phyloP scores from a whole-genome alignment of 2,329 filamentous ascomycete species.

The Pleurostoma richardsiae region DNA sequence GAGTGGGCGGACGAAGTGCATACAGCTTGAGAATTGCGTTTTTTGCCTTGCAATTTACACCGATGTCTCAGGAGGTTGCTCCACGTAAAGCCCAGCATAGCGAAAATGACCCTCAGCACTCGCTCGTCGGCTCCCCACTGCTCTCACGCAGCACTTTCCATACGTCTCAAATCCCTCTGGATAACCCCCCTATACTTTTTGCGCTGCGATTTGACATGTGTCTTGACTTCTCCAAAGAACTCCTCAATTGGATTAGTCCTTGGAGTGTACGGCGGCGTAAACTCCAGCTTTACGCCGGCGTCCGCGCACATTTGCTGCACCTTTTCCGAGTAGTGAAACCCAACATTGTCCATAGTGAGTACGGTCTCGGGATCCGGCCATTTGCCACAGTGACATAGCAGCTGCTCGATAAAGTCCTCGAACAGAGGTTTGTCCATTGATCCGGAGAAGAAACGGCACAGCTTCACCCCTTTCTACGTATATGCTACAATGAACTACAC shows the following conservation, averaged over 20 bases:
- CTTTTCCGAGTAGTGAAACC: constrained; percentile 18
- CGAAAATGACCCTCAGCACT: constrained; percentile 20
- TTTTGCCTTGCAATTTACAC: not conserved
- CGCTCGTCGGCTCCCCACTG: constrained; percentile 14
- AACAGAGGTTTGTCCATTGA: constrained; percentile 22
- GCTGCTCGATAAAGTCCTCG: constrained; percentile 21
- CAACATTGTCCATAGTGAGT: constrained; percentile 24
- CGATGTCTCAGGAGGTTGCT: not conserved
- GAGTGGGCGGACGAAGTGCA: not conserved
- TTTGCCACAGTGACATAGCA: constrained; percentile 18
- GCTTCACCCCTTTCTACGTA: constrained; percentile 18
- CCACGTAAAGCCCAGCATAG: constrained; percentile 12
- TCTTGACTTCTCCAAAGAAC: constrained; percentile 28
- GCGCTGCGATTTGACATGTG: constrained; percentile 23
- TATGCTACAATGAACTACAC: not conserved
- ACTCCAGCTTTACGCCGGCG: constrained; percentile 23
- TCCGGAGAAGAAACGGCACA: constrained; percentile 19
- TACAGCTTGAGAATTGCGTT: not conserved
- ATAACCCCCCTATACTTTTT: not conserved
- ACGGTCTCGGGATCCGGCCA: constrained; percentile 23
- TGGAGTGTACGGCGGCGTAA: constrained; percentile 27
- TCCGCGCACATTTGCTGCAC: constrained; percentile 21
- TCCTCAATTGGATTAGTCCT: constrained; percentile 29
- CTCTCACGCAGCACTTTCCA: constrained; percentile 10
- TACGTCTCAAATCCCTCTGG: not conserved